Conservation (phyloP, 805 yeast genomes). For the Torulaspora indica region DNA sequence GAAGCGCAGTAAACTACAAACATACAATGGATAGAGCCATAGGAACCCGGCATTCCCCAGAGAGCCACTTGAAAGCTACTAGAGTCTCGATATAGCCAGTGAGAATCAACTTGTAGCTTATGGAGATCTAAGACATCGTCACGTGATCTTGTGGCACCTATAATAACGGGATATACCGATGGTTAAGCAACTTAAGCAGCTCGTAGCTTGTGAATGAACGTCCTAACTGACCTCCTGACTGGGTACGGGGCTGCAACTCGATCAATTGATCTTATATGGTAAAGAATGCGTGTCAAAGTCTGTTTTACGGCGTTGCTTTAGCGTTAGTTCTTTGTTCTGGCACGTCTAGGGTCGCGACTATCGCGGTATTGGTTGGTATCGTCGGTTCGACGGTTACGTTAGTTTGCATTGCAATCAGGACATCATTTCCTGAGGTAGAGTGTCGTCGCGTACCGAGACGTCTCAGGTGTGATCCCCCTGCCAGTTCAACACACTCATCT, state of each 20-base stretch:
- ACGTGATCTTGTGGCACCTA: too few relatives aligned
- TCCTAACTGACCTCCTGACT: too few relatives aligned
- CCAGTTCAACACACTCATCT: background rate
- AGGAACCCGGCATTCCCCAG: too few relatives aligned
- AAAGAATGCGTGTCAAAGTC: background rate
- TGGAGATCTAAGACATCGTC: background rate
- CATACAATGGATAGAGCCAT: background rate
- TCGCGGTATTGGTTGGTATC: background rate
- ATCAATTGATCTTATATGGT: conserved; percentile 7
- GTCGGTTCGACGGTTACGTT: background rate
- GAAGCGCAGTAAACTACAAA: background rate
- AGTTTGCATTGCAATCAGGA: background rate
- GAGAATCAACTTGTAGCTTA: too few relatives aligned
- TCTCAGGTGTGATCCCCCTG: background rate
- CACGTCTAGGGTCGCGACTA: background rate
- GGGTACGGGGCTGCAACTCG: background rate
- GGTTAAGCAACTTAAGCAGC: too few relatives aligned
- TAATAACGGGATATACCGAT: background rate
- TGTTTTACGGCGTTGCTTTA: background rate
- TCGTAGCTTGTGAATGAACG: background rate
- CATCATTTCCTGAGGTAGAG: conserved; percentile 4
- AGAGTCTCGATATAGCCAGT: too few relatives aligned
- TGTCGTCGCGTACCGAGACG: background rate
- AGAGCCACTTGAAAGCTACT: too few relatives aligned
- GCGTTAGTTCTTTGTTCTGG: background rate